Evolutionary conservation across 495 filamentous ascomycete species (phyloP), one percentile per base, ranked within the genome.

Genomic region (Chaetomium fimeti): DNA sequence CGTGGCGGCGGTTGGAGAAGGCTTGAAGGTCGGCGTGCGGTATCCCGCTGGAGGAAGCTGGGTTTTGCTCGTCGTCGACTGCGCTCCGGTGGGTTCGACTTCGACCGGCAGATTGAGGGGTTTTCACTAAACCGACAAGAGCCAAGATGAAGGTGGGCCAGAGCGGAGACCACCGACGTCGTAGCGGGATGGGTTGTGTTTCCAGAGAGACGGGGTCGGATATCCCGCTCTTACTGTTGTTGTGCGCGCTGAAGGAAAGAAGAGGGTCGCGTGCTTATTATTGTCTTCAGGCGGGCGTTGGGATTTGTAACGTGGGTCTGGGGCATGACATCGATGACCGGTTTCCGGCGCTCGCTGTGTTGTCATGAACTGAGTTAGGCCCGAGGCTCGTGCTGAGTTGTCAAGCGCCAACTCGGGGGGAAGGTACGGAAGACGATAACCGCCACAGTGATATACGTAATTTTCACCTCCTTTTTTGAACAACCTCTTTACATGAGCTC

Each of bases 81-180:
- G 18, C n/a, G 40, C 49, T 48, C 63, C 62, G 60, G 25, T 8
- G 29, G n/a, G 18, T 15, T 45, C 24, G 55, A 45, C 36, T 12
- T 32, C 22, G 36, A 24, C 36, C 24, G 38, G 15, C 13, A 16
- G 55, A 29, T 29, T 60, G 63, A 66, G 67, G 67, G 67, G 63
- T 69, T 69, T 69, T 64, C 61, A 62, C 65, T 60, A 57, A 53
- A 61, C 56, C 57, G 40, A 58, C 43, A 45, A 51, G 36, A 43
- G 61, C 65, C 42, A 60, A 42, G 56, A 38, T 40, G 51, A 27
- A 59, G 27, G 55, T 63, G 60, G 60, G 42, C 42, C 60, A 43
- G n/a, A 54, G 47, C 51, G 56, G 51, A 58, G 65, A 36, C 56
- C 45, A 29, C 52, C 42, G 42, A 18, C 36, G 53, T 29, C 27